Conservation (phyloP, 805 yeast species). For the Candida vaughaniae region DNA sequence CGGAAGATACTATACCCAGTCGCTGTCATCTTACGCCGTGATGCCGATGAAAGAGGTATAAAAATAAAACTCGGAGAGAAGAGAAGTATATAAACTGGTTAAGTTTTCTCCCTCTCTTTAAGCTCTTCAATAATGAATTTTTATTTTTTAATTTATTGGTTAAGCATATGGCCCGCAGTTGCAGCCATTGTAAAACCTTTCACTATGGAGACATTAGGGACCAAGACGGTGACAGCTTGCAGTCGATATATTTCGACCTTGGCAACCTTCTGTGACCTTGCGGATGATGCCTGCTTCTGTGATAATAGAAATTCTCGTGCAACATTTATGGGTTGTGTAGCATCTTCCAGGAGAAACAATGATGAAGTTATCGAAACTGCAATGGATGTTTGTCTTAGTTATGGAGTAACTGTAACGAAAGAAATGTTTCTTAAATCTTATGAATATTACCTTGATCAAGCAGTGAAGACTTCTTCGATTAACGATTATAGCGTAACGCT, state of each 20-base stretch:
- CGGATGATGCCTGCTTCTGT: conserved; percentile 25
- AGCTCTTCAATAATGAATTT: too few relatives aligned
- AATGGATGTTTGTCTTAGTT: conserved; percentile 18
- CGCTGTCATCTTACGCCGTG: too few relatives aligned
- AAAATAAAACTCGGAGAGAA: too few relatives aligned
- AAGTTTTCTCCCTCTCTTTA: too few relatives aligned
- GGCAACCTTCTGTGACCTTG: conserved; percentile 10
- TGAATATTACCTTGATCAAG: conserved; percentile 14
- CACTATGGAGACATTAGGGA: too few relatives aligned
- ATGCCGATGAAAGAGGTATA: too few relatives aligned
- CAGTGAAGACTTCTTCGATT: conserved; percentile 18
- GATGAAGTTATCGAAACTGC: conserved; percentile 1
- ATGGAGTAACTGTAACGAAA: conserved; percentile 19
- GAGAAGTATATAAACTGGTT: too few relatives aligned
- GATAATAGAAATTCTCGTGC: conserved; percentile 26
- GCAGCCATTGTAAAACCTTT: too few relatives aligned
- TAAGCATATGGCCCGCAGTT: too few relatives aligned
- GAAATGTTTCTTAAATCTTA: conserved; percentile 17
- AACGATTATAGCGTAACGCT: conserved; percentile 20
- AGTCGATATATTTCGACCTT: neutral
- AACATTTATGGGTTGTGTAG: conserved; percentile 28
- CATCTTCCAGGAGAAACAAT: neutral
- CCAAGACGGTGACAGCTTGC: too few relatives aligned
- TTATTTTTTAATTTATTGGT: too few relatives aligned
- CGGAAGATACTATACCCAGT: too few relatives aligned